Base-by-base conservation (phyloP, 2,329 filamentous ascomycete species). In the Microcyclospora pomicola region DNA sequence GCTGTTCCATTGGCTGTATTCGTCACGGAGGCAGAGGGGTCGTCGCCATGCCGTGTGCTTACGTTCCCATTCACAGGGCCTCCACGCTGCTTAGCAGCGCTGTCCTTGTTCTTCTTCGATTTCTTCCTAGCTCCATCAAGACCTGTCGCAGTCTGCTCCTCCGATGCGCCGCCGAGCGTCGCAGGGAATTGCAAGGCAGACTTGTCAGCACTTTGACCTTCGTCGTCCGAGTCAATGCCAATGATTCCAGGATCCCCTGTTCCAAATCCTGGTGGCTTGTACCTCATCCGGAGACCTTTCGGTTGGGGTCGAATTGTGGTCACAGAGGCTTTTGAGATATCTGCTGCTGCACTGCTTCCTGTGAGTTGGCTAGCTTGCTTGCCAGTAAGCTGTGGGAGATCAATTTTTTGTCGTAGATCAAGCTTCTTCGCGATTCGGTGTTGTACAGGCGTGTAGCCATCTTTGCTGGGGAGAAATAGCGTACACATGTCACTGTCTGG, bases 201-300 rank as follows among this genome's bases (percentile, higher is more conserved):
- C 33, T 34, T 36, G 43, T 40, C 30, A 27, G 34, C 33, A 37
- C 47, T 37, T 10, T 29, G 28, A 3, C 65, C 65, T 5, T 61
- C 63, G 12, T 68, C 65, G 12, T 64, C 63, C 5, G 57, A 60
- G 15, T 40, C 52, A 4, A 55, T 59, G 10, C 51, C 70, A 48
- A 65, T 59, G 13, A 41, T 60, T 16, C 60, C 67, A 24, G 55
- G 56, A 24, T 60, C 59, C 16, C 64, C 65, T 9, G 50, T 41
- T 4, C 66, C 66, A 45, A 68, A 68, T 11, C 81, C 81, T 33
- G 80, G 71, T 1, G 81, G 80, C 38, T 70, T 69, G 58, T 73
- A 85, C 27, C 80, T 73, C 58, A 77, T 71, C 50, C 70, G 75
- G 38, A 87, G 61, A 6, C 75, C 78, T 49, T 71, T 67, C 1